A percentile compares a stretch with the other conserved stretches of the same genome.
Conservation (phyloP, 2,329 filamentous ascomycete genomes). For the Exophiala oligosperma region DNA sequence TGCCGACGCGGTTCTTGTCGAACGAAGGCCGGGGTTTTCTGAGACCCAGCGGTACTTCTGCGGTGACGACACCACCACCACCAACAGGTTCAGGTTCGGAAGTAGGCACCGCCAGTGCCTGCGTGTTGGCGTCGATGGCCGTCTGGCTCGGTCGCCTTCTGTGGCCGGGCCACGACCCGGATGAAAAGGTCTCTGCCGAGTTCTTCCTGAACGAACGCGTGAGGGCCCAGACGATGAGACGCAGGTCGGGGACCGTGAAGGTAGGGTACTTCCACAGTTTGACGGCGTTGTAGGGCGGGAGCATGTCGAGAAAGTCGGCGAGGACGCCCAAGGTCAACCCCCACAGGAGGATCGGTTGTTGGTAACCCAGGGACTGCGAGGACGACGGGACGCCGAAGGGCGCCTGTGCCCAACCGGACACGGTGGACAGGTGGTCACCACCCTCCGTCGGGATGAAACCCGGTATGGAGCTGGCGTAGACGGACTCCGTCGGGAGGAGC, state of each 20-base stretch:
- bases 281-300: constrained; percentile 63
- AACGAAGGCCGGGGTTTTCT: constrained; percentile 19
- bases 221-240: constrained; percentile 59
- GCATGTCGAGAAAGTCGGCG: constrained; percentile 66
- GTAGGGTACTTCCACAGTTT: constrained; percentile 68
- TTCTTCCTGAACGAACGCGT: constrained; percentile 58
- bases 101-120: constrained; percentile 22
- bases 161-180: constrained; percentile 30
- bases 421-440: constrained; percentile 24
- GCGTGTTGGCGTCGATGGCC: constrained; percentile 34
- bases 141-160: constrained; percentile 31
- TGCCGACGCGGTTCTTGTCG: constrained; percentile 39
- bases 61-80: constrained; percentile 10
- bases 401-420: constrained; percentile 27
- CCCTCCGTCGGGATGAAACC: constrained; percentile 48
- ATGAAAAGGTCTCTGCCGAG: constrained; percentile 43
- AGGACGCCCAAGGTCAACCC: constrained; percentile 67
- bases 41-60: constrained; percentile 13
- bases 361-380: constrained; percentile 31
- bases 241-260: constrained; percentile 64
- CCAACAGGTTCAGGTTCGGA: constrained; percentile 2
- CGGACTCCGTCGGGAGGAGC: constrained; percentile 61
- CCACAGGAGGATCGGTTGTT: constrained; percentile 62
- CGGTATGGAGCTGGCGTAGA: constrained; percentile 56
- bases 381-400: constrained; percentile 25